Percentiles rank a stretch among this genome's conserved stretches.
Evolutionary conservation across 495 filamentous ascomycete genomes (phyloP).

Genomic region (Aspergillus homomorphus): DNA sequence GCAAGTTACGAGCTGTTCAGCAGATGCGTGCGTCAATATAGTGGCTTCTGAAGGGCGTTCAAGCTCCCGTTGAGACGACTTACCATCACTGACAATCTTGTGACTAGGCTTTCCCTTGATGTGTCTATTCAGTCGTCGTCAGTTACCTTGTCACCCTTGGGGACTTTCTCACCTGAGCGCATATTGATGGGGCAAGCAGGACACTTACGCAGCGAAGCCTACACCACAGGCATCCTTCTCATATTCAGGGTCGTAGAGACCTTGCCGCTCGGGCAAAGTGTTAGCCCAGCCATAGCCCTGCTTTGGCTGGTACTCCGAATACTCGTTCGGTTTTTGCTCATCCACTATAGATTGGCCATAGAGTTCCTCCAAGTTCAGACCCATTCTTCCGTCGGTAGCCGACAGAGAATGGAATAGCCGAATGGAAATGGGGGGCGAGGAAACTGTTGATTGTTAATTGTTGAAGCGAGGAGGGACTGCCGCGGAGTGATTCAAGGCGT

Average conservation of each 20-base stretch:
- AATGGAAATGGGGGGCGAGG: constrained; percentile 16
- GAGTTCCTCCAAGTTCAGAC: constrained; percentile 62
- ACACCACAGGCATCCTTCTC: constrained; percentile 99
- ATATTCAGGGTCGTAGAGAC: constrained; percentile 91
- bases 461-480: constrained; percentile 19
- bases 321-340: constrained; percentile 54
- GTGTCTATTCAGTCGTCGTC: constrained; percentile 57
- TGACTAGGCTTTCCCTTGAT: constrained; percentile 98
- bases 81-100: constrained; percentile 99
- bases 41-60: background rate
- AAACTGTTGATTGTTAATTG: constrained; percentile 8
- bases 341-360: constrained; percentile 61
- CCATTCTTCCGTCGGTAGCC: constrained; percentile 59
- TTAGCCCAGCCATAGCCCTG: constrained; percentile 90
- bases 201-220: constrained; percentile 91
- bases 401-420: constrained; percentile 43
- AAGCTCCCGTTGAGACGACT: constrained; percentile 28
- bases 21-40: constrained; percentile 17
- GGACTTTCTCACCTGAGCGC: background rate
- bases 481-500: constrained; percentile 21
- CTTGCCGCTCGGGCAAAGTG: constrained; percentile 93
- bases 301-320: constrained; percentile 88
- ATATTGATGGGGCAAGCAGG: background rate
- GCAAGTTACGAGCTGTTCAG: constrained; percentile 72
- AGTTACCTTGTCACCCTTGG: background rate